A percentile compares a stretch with the other conserved stretches of the same genome.
Evolutionary conservation across 495 filamentous ascomycete genomes (phyloP).

Genomic region (Endocarpon pusillum): DNA sequence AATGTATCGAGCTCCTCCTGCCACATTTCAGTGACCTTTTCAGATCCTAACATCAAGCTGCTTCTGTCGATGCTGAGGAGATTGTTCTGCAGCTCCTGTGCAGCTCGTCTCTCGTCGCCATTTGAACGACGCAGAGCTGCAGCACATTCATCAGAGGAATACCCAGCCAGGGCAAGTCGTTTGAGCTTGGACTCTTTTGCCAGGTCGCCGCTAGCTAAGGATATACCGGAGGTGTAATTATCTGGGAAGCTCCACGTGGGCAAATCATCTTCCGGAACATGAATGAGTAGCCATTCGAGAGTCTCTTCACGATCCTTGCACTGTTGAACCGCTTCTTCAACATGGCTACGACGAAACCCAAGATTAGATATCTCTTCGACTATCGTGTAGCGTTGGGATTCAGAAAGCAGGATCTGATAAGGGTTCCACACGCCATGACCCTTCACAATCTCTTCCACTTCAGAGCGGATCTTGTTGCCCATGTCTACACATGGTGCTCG

Average conservation of each 20-base stretch:
- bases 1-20: slow-evolving; percentile 66
- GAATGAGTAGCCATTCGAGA: slow-evolving; percentile 82
- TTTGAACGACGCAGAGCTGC: slow-evolving; percentile 47
- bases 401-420: slow-evolving; percentile 44
- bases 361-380: slow-evolving; percentile 56
- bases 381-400: slow-evolving; percentile 36
- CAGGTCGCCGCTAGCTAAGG: slow-evolving; percentile 62
- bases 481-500: slow-evolving; percentile 81
- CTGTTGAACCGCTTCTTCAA: slow-evolving; percentile 70
- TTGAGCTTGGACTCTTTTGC: slow-evolving; percentile 64
- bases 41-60: slow-evolving; percentile 7
- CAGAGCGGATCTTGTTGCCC: slow-evolving; percentile 55
- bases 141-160: slow-evolving; percentile 65
- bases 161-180: slow-evolving; percentile 65
- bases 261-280: slow-evolving; percentile 91
- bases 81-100: slow-evolving; percentile 49
- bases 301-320: slow-evolving; percentile 90
- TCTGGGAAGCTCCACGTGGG: slow-evolving; percentile 82
- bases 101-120: slow-evolving; percentile 63
- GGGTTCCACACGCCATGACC: slow-evolving; percentile 76
- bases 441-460: slow-evolving; percentile 63
- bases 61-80: slow-evolving; percentile 5
- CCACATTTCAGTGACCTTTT: slow-evolving; percentile 39
- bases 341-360: slow-evolving; percentile 74
- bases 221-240: slow-evolving; percentile 73